These are phyloP conservation scores for Cymbopogon flexuosus DNA, from an alignment of 202 grass and related monocot genomes.

Conservation along the genomic window DNA sequence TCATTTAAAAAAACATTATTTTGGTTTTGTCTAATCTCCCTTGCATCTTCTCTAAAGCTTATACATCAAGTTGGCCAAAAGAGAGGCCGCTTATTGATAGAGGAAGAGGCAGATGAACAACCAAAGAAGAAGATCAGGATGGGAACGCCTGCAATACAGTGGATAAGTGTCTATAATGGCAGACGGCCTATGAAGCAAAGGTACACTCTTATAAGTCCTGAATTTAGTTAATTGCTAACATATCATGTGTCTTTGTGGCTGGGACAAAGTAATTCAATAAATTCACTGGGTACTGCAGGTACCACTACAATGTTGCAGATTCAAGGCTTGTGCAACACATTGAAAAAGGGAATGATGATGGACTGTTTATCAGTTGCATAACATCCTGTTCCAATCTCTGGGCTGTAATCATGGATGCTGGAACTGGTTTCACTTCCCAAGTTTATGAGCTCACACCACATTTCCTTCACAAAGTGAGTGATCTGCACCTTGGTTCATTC, in stretches of 20 bases:
- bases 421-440: conserved; percentile 79
- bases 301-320: conserved; percentile 98
- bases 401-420: conserved; percentile 99
- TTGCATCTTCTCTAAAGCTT: conserved; percentile 68
- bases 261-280: conserved; percentile 14
- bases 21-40: conserved; percentile 48
- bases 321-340: conserved; percentile 80
- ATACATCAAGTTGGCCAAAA: conserved; percentile 95
- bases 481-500: conserved; percentile 27
- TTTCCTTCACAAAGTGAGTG: conserved; percentile 96
- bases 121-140: conserved; percentile 98
- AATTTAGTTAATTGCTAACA: conserved; percentile 11
- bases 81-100: conserved; percentile 72
- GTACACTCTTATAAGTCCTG: conserved; percentile 33
- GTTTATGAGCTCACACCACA: conserved; percentile 88
- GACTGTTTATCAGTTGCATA: conserved; percentile 90
- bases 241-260: neutral
- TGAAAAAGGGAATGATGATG: conserved; percentile 97
- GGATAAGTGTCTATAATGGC: conserved; percentile 99
- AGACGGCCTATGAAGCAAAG: conserved; percentile 94
- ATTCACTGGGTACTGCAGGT: conserved; percentile 53
- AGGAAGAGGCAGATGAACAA: conserved; percentile 89
- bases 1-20: conserved; percentile 11
- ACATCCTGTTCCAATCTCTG: conserved; percentile 85
- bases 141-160: conserved; percentile 94